These are phyloP conservation scores for Crepidotus sp. DNA, from an alignment of 1,284 basidiomycete species.

Conservation along the genomic window DNA sequence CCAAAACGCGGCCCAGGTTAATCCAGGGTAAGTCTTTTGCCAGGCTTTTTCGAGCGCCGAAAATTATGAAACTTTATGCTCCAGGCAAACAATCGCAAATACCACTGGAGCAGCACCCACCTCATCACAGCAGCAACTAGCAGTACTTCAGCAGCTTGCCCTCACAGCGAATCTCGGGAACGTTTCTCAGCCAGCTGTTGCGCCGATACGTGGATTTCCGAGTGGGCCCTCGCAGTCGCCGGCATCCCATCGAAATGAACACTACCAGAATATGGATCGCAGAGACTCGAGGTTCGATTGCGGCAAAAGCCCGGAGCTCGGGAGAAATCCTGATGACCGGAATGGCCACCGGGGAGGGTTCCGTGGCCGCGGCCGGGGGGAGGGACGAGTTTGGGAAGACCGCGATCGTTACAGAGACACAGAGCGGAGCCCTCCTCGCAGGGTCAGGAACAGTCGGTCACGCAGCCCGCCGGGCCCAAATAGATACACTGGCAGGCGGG, in stretches of 20 bases:
- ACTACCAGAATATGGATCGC: slow-evolving; percentile 26
- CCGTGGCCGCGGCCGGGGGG: slow-evolving; percentile 37
- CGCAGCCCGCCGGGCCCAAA: slow-evolving; percentile 47
- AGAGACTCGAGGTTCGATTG: slow-evolving; percentile 37
- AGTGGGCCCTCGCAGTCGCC: slow-evolving; percentile 19
- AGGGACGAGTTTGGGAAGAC: slow-evolving; percentile 41
- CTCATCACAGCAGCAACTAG: slow-evolving; percentile 57
- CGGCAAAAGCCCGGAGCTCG: slow-evolving; percentile 41
- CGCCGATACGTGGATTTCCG: slow-evolving; percentile 22
- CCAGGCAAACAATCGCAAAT: slow-evolving; percentile 60
- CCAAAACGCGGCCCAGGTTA: slow-evolving; percentile 24
- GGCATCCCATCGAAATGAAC: slow-evolving; percentile 34
- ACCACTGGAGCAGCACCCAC: slow-evolving; percentile 28
- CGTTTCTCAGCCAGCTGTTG: slow-evolving; percentile 22
- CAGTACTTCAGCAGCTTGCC: slow-evolving; percentile 64
- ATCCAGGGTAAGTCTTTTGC: slow-evolving; percentile 25
- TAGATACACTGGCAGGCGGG: slow-evolving; percentile 37
- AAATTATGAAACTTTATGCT: slow-evolving; percentile 14
- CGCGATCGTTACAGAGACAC: slow-evolving; percentile 42
- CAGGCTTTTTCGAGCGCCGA: neutral
- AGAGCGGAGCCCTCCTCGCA: slow-evolving; percentile 33
- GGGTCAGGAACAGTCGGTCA: slow-evolving; percentile 52
- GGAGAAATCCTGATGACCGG: slow-evolving; percentile 39
- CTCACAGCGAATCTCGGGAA: slow-evolving; percentile 44
- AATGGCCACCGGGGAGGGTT: slow-evolving; percentile 39